Base-by-base conservation (phyloP, 306 rosid genomes). In the Malus sieversii region DNA sequence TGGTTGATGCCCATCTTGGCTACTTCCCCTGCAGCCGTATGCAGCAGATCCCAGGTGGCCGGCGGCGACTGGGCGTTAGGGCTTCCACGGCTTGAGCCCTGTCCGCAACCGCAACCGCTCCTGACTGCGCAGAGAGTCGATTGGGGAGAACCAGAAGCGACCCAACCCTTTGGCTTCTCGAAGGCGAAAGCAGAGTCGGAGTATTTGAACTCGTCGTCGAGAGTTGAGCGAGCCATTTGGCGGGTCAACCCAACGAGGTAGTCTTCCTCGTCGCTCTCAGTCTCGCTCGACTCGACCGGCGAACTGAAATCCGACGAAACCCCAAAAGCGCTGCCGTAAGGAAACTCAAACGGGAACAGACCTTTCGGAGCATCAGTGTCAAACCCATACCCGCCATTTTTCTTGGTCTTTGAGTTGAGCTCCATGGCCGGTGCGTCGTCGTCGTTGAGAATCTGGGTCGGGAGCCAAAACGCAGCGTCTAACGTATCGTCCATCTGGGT, bases 251-350 rank as follows among this genome's bases (percentile, higher is more conserved):
- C 94, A 14, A 88, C 82, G 29, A 94, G 75, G 61, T 81, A 89
- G 1, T 93, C 95, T 13, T 89, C 98, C 66, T 86, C 96, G 19
- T 87, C 95, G 45, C 96, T 92, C 85, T 92, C 96, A 0, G 97
- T 87, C 70, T 92, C 97, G 65, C 93, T 88, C 10, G 92, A 92
- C 60, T 88, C 93, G 7, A 87, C 85, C 6, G 95, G 91, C 4
- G 96, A 93, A 44, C 85, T 69, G 66, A 84, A 80, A 68, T 86
- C 85, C 4, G 90, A 89, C 6, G 82, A 1, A 19, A 75, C 46
- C 2, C 79, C 84, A 32, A 61, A 27, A 76, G 79, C 58, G 10
- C 85, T 86, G 10, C 83, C 83, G 22, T 75, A 68, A 0, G 84
- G 77, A 14, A 80, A 78, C 83, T 84, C 88, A 4, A 69, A 77